These are phyloP conservation scores for Oryza meyeriana DNA, from an alignment of 176 grass and related monocot species.

Conservation along the genomic window DNA sequence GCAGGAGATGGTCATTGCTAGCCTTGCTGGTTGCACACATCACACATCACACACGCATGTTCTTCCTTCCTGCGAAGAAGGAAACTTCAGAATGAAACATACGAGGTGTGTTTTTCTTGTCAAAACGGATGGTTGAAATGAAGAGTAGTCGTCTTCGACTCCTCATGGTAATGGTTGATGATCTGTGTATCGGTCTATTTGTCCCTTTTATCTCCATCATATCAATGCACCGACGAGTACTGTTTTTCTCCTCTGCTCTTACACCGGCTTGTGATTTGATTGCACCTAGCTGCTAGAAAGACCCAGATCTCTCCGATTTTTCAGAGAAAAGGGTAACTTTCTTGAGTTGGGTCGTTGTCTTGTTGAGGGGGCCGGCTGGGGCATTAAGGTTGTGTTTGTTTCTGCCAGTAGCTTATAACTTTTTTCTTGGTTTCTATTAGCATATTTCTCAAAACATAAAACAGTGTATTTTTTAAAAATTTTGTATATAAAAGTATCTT, in stretches of 20 bases:
- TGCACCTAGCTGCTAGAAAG: background rate
- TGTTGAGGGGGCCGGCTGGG: background rate
- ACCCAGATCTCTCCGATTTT: background rate
- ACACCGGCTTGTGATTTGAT: background rate
- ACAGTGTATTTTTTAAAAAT: too few relatives aligned
- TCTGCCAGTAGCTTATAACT: too few relatives aligned
- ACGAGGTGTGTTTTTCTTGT: background rate
- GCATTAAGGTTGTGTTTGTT: too few relatives aligned
- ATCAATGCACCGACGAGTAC: background rate
- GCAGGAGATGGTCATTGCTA: background rate
- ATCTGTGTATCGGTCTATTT: background rate
- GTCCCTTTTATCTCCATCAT: background rate
- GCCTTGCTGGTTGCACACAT: background rate
- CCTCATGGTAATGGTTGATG: background rate
- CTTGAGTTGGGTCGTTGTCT: background rate
- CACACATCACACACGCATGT: background rate
- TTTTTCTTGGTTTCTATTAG: too few relatives aligned
- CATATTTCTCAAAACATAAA: too few relatives aligned
- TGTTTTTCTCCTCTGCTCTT: background rate
- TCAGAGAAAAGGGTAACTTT: background rate
- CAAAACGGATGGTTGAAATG: background rate
- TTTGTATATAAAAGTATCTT: too few relatives aligned
- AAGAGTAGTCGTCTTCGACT: background rate
- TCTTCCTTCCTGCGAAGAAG: background rate
- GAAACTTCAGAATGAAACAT: background rate